Conservation (phyloP, 371 early-diverging fungal genomes). For the Apophysomyces sp. region DNA sequence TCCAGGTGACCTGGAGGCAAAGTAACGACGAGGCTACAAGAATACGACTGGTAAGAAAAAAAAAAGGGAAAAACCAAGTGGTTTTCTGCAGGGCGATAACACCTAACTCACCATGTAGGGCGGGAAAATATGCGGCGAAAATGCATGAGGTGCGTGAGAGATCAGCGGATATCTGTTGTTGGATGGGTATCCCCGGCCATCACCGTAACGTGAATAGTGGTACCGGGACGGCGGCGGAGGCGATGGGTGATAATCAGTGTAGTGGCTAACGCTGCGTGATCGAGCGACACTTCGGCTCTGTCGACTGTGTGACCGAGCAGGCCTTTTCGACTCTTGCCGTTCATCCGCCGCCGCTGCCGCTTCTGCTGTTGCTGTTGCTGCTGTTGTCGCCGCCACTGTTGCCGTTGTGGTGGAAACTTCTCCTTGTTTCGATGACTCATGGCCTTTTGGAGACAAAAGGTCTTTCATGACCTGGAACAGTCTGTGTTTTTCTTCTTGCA, state of each 20-base stretch:
- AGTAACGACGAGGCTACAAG: conserved; percentile 25
- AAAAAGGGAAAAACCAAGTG: not conserved
- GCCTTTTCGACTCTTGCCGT: not conserved
- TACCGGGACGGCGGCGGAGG: conserved; percentile 5
- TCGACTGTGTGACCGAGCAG: conserved; percentile 12
- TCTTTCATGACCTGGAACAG: conserved; percentile 43
- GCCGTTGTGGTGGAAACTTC: not conserved
- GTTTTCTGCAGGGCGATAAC: conserved; percentile 4
- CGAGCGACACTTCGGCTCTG: conserved; percentile 14
- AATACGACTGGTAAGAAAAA: no score
- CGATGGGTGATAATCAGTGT: conserved; percentile 7
- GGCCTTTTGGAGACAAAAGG: conserved; percentile 15
- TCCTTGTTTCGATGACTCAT: not conserved
- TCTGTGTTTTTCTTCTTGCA: conserved; percentile 39
- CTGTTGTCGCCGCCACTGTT: not conserved
- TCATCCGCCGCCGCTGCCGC: not conserved
- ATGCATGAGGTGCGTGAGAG: conserved; percentile 7
- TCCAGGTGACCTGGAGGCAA: conserved; percentile 21
- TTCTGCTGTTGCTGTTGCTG: conserved; percentile 6
- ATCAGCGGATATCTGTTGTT: conserved; percentile 2
- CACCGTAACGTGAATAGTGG: conserved; percentile 20
- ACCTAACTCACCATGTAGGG: conserved; percentile 1
- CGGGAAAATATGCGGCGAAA: conserved; percentile 7
- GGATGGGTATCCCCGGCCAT: conserved; percentile 4
- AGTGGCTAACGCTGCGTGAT: conserved; percentile 25